Conservation (phyloP, 257 asterid species). For the Lycium barbarum region DNA sequence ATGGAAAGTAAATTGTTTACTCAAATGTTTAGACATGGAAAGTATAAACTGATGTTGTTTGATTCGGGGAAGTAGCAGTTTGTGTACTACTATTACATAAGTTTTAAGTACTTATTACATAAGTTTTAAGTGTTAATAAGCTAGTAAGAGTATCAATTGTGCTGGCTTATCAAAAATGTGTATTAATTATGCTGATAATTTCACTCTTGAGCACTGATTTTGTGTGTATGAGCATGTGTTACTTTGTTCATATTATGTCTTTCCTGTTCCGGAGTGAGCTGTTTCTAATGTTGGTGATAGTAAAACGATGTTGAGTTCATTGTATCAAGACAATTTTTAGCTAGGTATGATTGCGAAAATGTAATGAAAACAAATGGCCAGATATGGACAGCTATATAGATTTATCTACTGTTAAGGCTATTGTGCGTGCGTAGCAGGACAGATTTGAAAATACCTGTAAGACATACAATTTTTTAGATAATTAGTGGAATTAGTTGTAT, state of each 20-base stretch:
- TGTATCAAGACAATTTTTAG: background rate
- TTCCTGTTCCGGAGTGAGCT: background rate
- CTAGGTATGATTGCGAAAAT: background rate
- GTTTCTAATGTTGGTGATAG: background rate
- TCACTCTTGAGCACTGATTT: background rate
- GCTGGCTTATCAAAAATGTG: background rate
- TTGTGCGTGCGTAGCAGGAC: background rate
- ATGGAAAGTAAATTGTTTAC: background rate
- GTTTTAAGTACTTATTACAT: no score
- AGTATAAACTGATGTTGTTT: background rate
- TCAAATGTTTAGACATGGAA: background rate
- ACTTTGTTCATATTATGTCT: no score
- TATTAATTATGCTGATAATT: background rate
- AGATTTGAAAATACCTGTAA: no score
- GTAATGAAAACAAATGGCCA: background rate
- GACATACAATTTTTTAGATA: background rate
- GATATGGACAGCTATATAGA: background rate
- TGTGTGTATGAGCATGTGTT: background rate
- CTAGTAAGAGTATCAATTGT: background rate
- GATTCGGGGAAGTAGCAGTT: background rate
- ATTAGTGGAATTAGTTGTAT: background rate
- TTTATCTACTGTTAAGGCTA: background rate
- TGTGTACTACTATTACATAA: background rate
- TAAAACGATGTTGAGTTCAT: background rate
- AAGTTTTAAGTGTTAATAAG: background rate